These are phyloP conservation scores for Xanthoparmelia taractica DNA, from an alignment of 495 filamentous ascomycete genomes.

Conservation along the genomic window DNA sequence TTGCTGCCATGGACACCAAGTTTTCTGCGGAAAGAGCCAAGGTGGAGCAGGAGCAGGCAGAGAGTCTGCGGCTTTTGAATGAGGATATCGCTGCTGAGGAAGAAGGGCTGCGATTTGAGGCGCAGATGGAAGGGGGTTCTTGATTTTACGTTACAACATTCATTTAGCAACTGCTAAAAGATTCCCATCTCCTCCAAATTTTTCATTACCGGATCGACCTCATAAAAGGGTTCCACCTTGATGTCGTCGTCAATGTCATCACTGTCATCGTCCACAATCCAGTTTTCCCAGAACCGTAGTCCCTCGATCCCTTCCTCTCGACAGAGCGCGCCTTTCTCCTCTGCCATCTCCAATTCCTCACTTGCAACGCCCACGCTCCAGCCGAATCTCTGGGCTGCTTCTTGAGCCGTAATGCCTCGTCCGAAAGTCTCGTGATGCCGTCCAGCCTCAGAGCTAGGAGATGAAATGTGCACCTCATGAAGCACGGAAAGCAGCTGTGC, in stretches of 20 bases:
- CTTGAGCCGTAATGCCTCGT: constrained; percentile 78
- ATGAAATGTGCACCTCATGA: constrained; percentile 57
- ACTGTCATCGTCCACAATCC: constrained; percentile 30
- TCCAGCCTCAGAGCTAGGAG: constrained; percentile 49
- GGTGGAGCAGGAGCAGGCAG: not conserved
- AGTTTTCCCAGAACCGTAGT: constrained; percentile 74
- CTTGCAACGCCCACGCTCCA: constrained; percentile 98
- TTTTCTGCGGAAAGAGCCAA: not conserved
- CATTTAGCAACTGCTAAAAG: too few relatives aligned
- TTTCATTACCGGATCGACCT: constrained; percentile 16
- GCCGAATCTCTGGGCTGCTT: constrained; percentile 82
- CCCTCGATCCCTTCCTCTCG: constrained; percentile 80
- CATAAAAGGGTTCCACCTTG: constrained; percentile 11
- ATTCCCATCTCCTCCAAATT: constrained; percentile 22
- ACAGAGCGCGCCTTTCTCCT: constrained; percentile 74
- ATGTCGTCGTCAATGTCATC: constrained; percentile 17
- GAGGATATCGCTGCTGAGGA: not conserved
- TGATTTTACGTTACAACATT: too few relatives aligned
- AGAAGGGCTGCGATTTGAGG: not conserved
- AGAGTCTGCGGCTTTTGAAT: not conserved
- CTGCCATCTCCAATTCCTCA: constrained; percentile 96
- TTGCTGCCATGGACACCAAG: not conserved
- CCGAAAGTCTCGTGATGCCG: constrained; percentile 78
- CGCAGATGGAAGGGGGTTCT: too few relatives aligned
- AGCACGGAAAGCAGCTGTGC: constrained; percentile 70